phyloP scores from a whole-genome alignment of 345 rosid genomes.

The Melaleuca alternifolia region DNA sequence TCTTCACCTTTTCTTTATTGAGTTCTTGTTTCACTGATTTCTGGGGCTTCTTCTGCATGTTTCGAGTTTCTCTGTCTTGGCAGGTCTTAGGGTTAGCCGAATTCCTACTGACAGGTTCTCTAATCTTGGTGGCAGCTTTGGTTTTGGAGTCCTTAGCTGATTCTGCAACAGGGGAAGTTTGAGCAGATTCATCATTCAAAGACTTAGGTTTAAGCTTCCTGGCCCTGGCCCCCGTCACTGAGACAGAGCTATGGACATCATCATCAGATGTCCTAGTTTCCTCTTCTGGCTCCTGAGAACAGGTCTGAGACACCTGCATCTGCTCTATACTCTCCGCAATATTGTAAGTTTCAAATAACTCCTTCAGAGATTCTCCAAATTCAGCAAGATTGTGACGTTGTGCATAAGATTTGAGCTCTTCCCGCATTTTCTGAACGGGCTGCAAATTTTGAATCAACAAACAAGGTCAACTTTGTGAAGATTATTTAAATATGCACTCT shows the following conservation, averaged over 20 bases:
- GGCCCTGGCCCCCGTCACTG: slow-evolving; percentile 22
- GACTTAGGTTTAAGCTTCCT: slow-evolving; percentile 52
- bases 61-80: slow-evolving; percentile 20
- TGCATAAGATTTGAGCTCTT: slow-evolving; percentile 65
- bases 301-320: slow-evolving; percentile 42
- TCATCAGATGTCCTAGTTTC: slow-evolving; percentile 52
- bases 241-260: slow-evolving; percentile 40
- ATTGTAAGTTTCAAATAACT: slow-evolving; percentile 44
- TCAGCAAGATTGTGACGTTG: slow-evolving; percentile 48
- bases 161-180: slow-evolving; percentile 21
- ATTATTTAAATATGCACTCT: background rate
- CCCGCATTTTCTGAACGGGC: slow-evolving; percentile 60
- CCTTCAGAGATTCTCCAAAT: slow-evolving; percentile 37
- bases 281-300: slow-evolving; percentile 51
- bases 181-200: slow-evolving; percentile 26
- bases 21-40: slow-evolving; percentile 38
- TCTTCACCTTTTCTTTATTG: slow-evolving; percentile 31
- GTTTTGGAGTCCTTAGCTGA: slow-evolving; percentile 34
- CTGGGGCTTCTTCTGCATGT: slow-evolving; percentile 40
- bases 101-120: slow-evolving; percentile 23
- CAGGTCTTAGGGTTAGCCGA: slow-evolving; percentile 28
- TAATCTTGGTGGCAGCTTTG: slow-evolving; percentile 21
- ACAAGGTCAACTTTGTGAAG: background rate
- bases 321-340: slow-evolving; percentile 42
- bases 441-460: slow-evolving; percentile 4